Evolutionary conservation across 345 rosid species (phyloP).

Genomic region (Bruguiera sexangula): DNA sequence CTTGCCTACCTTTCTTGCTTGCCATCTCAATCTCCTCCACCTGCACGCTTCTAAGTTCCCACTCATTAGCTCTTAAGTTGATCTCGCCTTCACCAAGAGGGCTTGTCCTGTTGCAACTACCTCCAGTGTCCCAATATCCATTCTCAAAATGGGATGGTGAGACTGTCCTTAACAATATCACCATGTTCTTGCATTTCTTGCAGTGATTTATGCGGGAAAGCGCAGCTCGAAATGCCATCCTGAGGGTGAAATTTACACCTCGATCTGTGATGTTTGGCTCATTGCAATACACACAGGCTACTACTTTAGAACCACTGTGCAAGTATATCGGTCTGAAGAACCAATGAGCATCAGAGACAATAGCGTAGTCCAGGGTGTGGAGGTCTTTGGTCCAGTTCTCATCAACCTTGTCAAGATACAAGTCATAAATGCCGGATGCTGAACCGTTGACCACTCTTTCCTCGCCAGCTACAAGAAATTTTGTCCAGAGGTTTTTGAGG

Average conservation of each 20-base stretch:
- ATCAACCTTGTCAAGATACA: slow-evolving; percentile 49
- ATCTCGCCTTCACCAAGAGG: slow-evolving; percentile 38
- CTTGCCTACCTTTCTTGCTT: slow-evolving; percentile 15
- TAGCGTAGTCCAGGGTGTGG: slow-evolving; percentile 41
- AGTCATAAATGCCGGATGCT: slow-evolving; percentile 40
- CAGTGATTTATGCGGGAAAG: slow-evolving; percentile 41
- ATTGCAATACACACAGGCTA: slow-evolving; percentile 70
- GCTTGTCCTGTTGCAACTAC: slow-evolving; percentile 52
- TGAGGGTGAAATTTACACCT: slow-evolving; percentile 40
- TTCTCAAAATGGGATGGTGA: slow-evolving; percentile 88
- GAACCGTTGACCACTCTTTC: slow-evolving; percentile 52
- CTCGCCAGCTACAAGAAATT: slow-evolving; percentile 52
- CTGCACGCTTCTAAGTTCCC: slow-evolving; percentile 52
- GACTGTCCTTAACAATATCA: slow-evolving; percentile 62
- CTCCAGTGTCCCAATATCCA: slow-evolving; percentile 77
- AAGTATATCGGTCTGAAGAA: slow-evolving; percentile 64
- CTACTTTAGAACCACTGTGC: slow-evolving; percentile 28
- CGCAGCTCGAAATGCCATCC: slow-evolving; percentile 47
- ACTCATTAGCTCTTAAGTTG: slow-evolving; percentile 26
- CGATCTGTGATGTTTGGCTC: slow-evolving; percentile 42
- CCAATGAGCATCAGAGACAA: slow-evolving; percentile 75
- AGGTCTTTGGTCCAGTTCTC: slow-evolving; percentile 41
- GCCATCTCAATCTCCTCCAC: slow-evolving; percentile 43
- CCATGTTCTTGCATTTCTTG: slow-evolving; percentile 30
- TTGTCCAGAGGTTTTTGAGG: slow-evolving; percentile 59